Base-by-base conservation (phyloP, 805 yeast genomes). In the Nakazawaea holstii region DNA sequence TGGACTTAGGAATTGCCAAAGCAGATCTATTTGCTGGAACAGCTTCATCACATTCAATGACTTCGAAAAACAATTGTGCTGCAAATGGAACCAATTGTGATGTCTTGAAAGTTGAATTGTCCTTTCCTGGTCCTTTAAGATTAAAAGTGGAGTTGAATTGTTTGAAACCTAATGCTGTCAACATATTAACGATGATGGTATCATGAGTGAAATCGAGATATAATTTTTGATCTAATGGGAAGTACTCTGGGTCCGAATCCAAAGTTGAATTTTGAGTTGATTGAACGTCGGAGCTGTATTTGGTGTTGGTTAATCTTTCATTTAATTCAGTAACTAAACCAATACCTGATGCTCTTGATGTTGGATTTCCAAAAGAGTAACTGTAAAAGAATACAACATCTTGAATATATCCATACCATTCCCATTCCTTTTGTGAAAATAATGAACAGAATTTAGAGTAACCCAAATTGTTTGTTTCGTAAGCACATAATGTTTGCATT, bases 11-110 rank as follows among this genome's bases (percentile, higher is more conserved):
- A 4, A 40, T 39, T 17, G 43, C 36, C 38, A 44, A 40, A 17
- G 48, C 8, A 8, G 41, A 36, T 29, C 53, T 35, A 45, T 47
- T 46, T 28, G 36, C 35, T 27, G 53, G 53, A 39, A 50, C 54
- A 11, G 39, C 49, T n/a, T 49, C 51, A 10, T 55, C 61, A 50
- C 70, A 65, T 32, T 61, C 62, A 9, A 70, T 53, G n/a, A 70
- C 54, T 45, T 69, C 74, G 6, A 69, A 62, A 50, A 55, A 62
- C 20, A 69, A 53, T 4, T 68, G 54, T 2, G 73, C 73, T 11
- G 70, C 71, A 47, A 70, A 69, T 27, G 74, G 74, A 1, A 69
- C 64, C 41, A 70, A 55, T 8, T 72, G 52, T 29, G 73, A 67
- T 4, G 48, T 49, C 20, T 49, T 48, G 44, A 46, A 50, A 35